phyloP scores from a whole-genome alignment of 441 rosid species.

The Viola pubescens region DNA sequence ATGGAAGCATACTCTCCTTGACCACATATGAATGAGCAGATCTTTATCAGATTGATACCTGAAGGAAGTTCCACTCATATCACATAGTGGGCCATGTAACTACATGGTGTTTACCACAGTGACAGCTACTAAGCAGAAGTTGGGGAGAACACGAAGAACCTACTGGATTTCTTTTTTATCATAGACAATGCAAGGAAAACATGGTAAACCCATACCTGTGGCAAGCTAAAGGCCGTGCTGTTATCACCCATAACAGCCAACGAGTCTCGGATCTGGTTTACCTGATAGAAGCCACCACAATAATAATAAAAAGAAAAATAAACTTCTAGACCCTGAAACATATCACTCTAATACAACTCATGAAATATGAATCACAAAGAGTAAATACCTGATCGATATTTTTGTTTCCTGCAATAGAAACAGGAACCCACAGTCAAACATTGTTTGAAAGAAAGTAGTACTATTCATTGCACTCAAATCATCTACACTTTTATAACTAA shows the following conservation, averaged over 20 bases:
- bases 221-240: constrained; percentile 97
- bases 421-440: constrained; percentile 22
- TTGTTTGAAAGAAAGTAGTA: constrained; percentile 17
- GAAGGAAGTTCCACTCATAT: not conserved
- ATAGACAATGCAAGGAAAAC: constrained; percentile 8
- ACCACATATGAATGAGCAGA: too few relatives aligned
- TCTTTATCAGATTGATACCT: too few relatives aligned
- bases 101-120: not conserved
- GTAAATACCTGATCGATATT: constrained; percentile 77
- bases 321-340: constrained; percentile 18
- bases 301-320: constrained; percentile 6
- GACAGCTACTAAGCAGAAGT: not conserved
- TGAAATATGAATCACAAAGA: constrained; percentile 14
- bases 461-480: constrained; percentile 11
- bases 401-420: constrained; percentile 69
- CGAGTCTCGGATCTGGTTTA: constrained; percentile 92
- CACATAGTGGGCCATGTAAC: not conserved
- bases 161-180: not conserved
- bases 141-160: constrained; percentile 5
- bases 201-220: constrained; percentile 56
- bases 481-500: constrained; percentile 3
- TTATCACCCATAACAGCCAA: constrained; percentile 93
- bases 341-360: constrained; percentile 9
- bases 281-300: constrained; percentile 33
- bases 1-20: too few relatives aligned